Base-by-base conservation (phyloP, 768 basidiomycete genomes). In the Mycena haematopus region DNA sequence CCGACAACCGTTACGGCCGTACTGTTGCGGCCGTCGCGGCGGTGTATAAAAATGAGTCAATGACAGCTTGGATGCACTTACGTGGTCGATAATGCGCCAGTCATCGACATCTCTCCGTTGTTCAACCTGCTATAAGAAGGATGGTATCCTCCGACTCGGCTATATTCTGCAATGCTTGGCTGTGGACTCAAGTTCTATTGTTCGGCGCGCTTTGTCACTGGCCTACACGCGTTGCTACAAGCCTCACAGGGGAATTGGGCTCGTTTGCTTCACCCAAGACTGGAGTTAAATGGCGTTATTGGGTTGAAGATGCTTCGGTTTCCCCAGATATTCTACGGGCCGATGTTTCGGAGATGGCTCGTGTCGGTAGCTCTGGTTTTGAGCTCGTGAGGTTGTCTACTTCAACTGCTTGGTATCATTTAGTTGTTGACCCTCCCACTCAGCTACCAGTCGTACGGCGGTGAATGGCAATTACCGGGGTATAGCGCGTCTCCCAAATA, bases 271-370 rank as follows among this genome's bases (percentile, higher is more conserved):
- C 60, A 9, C 60, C 60, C 27, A 50, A 50, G 14, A 61, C 60
- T 2, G 60, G 60, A 8, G 60, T 55, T 24, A 61, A 61, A 50
- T 61, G 60, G 60, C 52, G 60, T 7, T 61, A 61, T 35, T 67
- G 66, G 66, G 57, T 67, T 15, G 62, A 67, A 42, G 66, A 67
- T 50, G 66, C 50, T 0, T 57, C 51, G 5, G 66, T 49, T 5
- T 45, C 58, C 19, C 27, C 59, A 31, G 58, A 67, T 24, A 35
- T 54, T 1, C 21, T 67, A 25, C 62, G 55, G 17, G 53, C 54
- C 3, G 66, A 67, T 42, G 31, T 67, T 29, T 1, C 58, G 1
- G 66, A 63, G 29, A 67, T 67, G 13, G 62, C 62, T 9, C 46
- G 46, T 15, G 61, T 67, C 10, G 66, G 66, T 4, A 56, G 54